Evolutionary conservation across 768 basidiomycete genomes (phyloP).

Genomic region (Sporobolomyces roseus): DNA sequence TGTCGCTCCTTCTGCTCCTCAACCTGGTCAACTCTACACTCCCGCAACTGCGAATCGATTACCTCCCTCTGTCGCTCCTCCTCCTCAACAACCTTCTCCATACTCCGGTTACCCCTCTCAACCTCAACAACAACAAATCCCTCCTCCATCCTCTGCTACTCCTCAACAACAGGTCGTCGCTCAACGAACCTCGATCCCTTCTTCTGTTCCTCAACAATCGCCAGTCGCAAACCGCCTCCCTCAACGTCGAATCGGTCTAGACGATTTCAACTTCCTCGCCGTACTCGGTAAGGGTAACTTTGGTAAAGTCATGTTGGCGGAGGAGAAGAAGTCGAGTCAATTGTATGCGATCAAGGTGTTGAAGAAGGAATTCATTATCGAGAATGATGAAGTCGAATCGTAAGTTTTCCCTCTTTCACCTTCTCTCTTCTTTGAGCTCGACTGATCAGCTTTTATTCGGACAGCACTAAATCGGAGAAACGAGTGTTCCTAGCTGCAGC

Average conservation of each 20-base stretch:
- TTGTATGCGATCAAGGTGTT: constrained; percentile 99
- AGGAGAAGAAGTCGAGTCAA: constrained; percentile 85
- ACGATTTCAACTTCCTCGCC: constrained; percentile 98
- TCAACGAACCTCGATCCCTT: not conserved
- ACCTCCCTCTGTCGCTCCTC: constrained; percentile 39
- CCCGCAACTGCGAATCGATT: constrained; percentile 48
- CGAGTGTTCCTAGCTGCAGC: constrained; percentile 97
- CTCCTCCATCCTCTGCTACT: not conserved
- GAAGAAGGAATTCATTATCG: constrained; percentile 99
- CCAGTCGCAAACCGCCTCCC: not conserved
- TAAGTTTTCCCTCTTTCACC: constrained; percentile 48
- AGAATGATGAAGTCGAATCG: constrained; percentile 99
- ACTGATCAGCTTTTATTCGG: not conserved
- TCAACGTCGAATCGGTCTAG: constrained; percentile 82
- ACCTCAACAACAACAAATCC: constrained; percentile 30
- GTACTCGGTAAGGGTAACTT: constrained; percentile 99
- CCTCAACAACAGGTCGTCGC: constrained; percentile 11
- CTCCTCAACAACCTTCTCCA: constrained; percentile 8
- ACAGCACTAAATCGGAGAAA: constrained; percentile 95
- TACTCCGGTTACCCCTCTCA: constrained; percentile 41
- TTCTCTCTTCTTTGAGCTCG: not conserved
- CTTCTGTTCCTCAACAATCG: constrained; percentile 8
- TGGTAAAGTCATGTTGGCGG: constrained; percentile 99
- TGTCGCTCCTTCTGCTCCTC: not conserved
- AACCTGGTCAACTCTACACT: constrained; percentile 10